phyloP scores from a whole-genome alignment of 306 rosid species.

The Delonix regia region DNA sequence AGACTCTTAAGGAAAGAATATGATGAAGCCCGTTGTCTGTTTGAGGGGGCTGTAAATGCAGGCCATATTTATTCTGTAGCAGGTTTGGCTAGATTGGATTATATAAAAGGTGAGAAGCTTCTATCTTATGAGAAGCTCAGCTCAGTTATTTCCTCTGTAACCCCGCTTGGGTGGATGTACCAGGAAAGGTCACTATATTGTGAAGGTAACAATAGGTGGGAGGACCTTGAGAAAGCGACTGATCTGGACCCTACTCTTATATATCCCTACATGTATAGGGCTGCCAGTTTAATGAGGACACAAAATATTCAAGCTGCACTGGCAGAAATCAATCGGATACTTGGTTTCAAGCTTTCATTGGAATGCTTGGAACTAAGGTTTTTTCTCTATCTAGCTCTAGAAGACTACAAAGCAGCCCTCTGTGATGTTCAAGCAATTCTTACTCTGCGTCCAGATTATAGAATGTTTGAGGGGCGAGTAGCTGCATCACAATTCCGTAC shows the following conservation, averaged over 20 bases:
- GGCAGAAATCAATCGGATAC: slow-evolving; percentile 73
- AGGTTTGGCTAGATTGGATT: slow-evolving; percentile 75
- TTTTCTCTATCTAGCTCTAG: slow-evolving; percentile 75
- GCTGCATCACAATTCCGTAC: slow-evolving; percentile 85
- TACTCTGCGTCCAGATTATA: slow-evolving; percentile 72
- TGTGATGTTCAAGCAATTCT: slow-evolving; percentile 91
- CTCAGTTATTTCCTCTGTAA: slow-evolving; percentile 59
- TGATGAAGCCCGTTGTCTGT: slow-evolving; percentile 65
- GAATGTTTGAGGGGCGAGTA: slow-evolving; percentile 90
- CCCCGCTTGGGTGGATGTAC: slow-evolving; percentile 86
- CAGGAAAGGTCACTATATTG: slow-evolving; percentile 87
- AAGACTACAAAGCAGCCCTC: slow-evolving; percentile 81
- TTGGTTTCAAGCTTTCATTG: slow-evolving; percentile 88
- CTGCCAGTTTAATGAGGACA: slow-evolving; percentile 72
- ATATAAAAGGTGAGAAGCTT: slow-evolving; percentile 62
- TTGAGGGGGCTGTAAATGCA: slow-evolving; percentile 73
- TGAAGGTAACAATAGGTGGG: slow-evolving; percentile 67
- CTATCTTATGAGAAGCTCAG: slow-evolving; percentile 73
- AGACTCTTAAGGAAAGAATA: slow-evolving; percentile 80
- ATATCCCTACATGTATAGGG: slow-evolving; percentile 88
- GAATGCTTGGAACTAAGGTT: slow-evolving; percentile 93
- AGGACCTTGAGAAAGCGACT: slow-evolving; percentile 89
- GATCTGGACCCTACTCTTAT: slow-evolving; percentile 85
- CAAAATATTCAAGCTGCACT: slow-evolving; percentile 72
- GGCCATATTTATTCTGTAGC: slow-evolving; percentile 84